A percentile compares a stretch with the other conserved stretches of the same genome.
phyloP scores from a whole-genome alignment of 2,329 filamentous ascomycete species.

The Xylaria sp. region DNA sequence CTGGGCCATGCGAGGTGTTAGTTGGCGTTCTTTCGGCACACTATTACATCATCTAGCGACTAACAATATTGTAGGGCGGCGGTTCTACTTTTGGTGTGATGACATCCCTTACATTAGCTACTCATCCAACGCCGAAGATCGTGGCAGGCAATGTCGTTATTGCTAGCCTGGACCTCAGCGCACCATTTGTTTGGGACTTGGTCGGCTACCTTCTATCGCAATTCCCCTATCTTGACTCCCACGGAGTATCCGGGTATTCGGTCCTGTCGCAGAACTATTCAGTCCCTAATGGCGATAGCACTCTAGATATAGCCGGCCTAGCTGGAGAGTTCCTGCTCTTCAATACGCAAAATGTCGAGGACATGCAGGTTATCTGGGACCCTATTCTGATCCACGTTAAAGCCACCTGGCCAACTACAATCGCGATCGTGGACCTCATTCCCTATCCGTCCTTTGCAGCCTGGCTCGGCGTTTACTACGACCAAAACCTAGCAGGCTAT shows the following conservation, averaged over 20 bases:
- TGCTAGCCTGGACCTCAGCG: constrained; percentile 44
- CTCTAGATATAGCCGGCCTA: constrained; percentile 47
- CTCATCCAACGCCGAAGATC: constrained; percentile 54
- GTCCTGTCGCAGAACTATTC: constrained; percentile 53
- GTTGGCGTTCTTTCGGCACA: constrained; percentile 38
- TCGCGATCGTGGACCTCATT: constrained; percentile 19
- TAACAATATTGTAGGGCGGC: constrained; percentile 57
- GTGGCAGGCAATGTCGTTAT: constrained; percentile 46
- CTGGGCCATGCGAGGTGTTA: constrained; percentile 70
- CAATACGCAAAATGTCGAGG: constrained; percentile 48
- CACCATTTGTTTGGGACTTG: constrained; percentile 54
- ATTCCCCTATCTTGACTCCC: constrained; percentile 59
- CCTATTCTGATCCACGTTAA: constrained; percentile 54
- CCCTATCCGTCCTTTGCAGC: constrained; percentile 51
- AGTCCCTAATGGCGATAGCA: constrained; percentile 9
- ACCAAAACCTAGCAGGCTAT: constrained; percentile 51
- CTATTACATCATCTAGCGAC: neutral
- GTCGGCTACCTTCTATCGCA: constrained; percentile 56
- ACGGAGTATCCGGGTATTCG: constrained; percentile 63
- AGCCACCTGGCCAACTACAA: constrained; percentile 52
- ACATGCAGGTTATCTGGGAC: constrained; percentile 46
- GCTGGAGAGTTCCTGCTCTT: constrained; percentile 51
- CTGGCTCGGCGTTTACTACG: constrained; percentile 54
- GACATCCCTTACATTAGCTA: constrained; percentile 66
- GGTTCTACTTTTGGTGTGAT: constrained; percentile 71